Evolutionary conservation across 75 land plant genomes (phyloP).

Genomic region (Azolla pinnata): DNA sequence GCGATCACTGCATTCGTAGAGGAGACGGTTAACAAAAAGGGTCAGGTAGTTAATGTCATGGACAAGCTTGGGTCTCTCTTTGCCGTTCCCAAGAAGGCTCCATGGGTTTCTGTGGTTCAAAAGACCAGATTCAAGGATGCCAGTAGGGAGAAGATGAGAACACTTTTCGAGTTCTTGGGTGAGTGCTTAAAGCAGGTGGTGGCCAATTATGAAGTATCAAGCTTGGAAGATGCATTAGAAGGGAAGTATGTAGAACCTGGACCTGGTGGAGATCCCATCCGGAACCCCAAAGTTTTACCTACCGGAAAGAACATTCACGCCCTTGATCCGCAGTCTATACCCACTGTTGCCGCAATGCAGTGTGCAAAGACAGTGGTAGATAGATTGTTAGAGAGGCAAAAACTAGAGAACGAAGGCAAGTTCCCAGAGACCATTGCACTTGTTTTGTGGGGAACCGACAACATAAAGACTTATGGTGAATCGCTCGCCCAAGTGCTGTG

Average conservation of each 20-base stretch:
- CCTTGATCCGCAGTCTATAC: slow-evolving; percentile 93
- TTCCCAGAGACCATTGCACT: slow-evolving; percentile 97
- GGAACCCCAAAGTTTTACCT: slow-evolving; percentile 96
- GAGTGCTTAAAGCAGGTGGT: slow-evolving; percentile 91
- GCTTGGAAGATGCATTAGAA: slow-evolving; percentile 84
- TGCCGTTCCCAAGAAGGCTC: slow-evolving; percentile 71
- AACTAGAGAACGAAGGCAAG: slow-evolving; percentile 85
- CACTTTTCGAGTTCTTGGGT: slow-evolving; percentile 59
- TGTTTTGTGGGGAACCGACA: slow-evolving; percentile 98
- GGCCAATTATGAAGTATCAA: slow-evolving; percentile 85
- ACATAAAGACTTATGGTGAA: slow-evolving; percentile 98
- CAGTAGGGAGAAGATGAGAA: slow-evolving; percentile 60
- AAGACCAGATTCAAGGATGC: slow-evolving; percentile 62
- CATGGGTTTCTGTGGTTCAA: slow-evolving; percentile 81
- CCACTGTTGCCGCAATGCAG: slow-evolving; percentile 89
- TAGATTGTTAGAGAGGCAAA: slow-evolving; percentile 82
- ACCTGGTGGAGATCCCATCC: slow-evolving; percentile 97
- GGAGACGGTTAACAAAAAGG: slow-evolving; percentile 56
- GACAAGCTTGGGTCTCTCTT: slow-evolving; percentile 57
- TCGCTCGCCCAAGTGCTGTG: slow-evolving; percentile 97
- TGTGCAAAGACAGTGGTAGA: slow-evolving; percentile 96
- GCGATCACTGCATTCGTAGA: slow-evolving; percentile 75
- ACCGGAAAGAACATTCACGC: slow-evolving; percentile 99
- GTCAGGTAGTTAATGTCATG: slow-evolving; percentile 86
- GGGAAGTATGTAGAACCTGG: slow-evolving; percentile 96